phyloP scores from a whole-genome alignment of 805 yeast genomes.

The Metschnikowia picachoensis region DNA sequence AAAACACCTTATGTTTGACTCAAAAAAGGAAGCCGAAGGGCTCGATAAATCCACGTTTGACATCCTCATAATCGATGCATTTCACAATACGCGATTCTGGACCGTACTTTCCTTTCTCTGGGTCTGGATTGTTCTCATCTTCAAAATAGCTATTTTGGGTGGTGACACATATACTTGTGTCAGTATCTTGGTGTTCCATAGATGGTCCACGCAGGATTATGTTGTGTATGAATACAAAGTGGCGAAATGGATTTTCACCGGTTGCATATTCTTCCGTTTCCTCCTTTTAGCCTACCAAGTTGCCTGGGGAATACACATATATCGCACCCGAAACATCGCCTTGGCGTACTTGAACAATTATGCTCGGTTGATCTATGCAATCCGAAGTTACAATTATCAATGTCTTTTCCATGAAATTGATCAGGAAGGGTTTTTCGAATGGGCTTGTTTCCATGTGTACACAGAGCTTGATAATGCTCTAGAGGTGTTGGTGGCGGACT shows the following conservation, averaged over 20 bases:
- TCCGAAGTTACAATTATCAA: slow-evolving; percentile 57
- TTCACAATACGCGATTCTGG: slow-evolving; percentile 41
- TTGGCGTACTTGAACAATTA: slow-evolving; percentile 63
- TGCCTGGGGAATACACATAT: slow-evolving; percentile 54
- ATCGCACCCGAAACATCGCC: slow-evolving; percentile 60
- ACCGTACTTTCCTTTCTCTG: slow-evolving; percentile 43
- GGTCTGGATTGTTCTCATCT: slow-evolving; percentile 45
- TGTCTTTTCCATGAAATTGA: slow-evolving; percentile 72
- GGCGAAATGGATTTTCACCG: slow-evolving; percentile 70
- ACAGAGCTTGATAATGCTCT: slow-evolving; percentile 62
- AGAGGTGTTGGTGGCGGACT: slow-evolving; percentile 65
- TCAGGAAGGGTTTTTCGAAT: slow-evolving; percentile 58
- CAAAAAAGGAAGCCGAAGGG: slow-evolving; percentile 11
- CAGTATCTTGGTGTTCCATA: slow-evolving; percentile 64
- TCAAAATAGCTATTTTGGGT: slow-evolving; percentile 50
- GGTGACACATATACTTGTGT: slow-evolving; percentile 80
- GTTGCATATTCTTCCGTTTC: slow-evolving; percentile 73
- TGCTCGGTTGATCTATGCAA: slow-evolving; percentile 55
- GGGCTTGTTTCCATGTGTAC: slow-evolving; percentile 62
- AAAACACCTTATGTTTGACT: slow-evolving; percentile 7
- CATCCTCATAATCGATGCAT: slow-evolving; percentile 42
- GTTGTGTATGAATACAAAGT: slow-evolving; percentile 46
- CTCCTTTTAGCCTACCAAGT: slow-evolving; percentile 53
- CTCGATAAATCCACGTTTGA: slow-evolving; percentile 45
- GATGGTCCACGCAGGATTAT: slow-evolving; percentile 56